Evolutionary conservation across 352 stramenopile genomes (phyloP).

Genomic region (Pythium folliculosum): DNA sequence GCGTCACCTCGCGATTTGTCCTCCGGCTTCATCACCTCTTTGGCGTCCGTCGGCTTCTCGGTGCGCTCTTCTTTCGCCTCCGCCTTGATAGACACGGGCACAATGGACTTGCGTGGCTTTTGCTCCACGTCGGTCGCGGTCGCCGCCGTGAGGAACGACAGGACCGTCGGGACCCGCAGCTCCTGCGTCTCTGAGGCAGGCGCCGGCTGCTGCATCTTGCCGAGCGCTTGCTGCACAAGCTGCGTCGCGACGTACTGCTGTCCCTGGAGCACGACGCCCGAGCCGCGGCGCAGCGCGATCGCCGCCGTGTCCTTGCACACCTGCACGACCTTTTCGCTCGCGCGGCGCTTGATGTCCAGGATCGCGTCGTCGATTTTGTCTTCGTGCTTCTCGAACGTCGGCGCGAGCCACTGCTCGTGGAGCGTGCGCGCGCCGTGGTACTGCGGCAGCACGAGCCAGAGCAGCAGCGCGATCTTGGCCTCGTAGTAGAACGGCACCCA

Average conservation of each 20-base stretch:
- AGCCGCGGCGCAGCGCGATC: slow-evolving; percentile 59
- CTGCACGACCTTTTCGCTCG: slow-evolving; percentile 65
- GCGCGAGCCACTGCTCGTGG: slow-evolving; percentile 57
- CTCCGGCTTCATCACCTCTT: background rate
- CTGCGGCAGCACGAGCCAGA: slow-evolving; percentile 66
- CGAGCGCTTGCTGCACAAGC: slow-evolving; percentile 64
- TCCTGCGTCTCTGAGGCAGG: slow-evolving; percentile 15
- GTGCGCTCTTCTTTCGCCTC: slow-evolving; percentile 13
- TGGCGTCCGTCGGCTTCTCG: slow-evolving; percentile 1
- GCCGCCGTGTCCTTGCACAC: slow-evolving; percentile 66
- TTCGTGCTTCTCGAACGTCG: slow-evolving; percentile 72
- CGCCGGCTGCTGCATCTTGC: slow-evolving; percentile 17
- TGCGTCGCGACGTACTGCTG: slow-evolving; percentile 68
- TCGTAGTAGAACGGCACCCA: slow-evolving; percentile 80
- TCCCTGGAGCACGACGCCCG: slow-evolving; percentile 58
- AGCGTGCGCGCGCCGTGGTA: slow-evolving; percentile 55
- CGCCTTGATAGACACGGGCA: background rate
- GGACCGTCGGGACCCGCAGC: slow-evolving; percentile 23
- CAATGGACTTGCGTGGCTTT: background rate
- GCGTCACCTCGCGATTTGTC: background rate
- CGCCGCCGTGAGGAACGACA: slow-evolving; percentile 29
- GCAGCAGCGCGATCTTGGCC: slow-evolving; percentile 67
- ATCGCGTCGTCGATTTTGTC: slow-evolving; percentile 59
- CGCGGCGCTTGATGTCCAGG: slow-evolving; percentile 55
- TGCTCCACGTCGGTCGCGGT: background rate